Conservation (phyloP, 2,329 filamentous ascomycete species). For the Diaporthe destruens region DNA sequence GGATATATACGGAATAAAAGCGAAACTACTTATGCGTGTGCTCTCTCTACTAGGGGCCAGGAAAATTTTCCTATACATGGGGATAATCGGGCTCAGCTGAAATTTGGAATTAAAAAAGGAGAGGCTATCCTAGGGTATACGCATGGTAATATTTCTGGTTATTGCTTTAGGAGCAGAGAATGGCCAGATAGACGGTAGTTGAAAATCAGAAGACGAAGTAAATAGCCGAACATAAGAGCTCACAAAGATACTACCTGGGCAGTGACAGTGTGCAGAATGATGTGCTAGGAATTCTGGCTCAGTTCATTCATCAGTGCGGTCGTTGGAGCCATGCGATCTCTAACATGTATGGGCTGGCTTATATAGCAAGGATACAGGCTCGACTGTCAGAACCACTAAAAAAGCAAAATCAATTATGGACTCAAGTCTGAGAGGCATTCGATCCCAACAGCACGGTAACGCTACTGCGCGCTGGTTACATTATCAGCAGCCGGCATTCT, state of each 20-base stretch:
- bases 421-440: neutral
- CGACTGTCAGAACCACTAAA: neutral
- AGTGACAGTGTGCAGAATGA: neutral
- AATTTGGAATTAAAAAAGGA: no score
- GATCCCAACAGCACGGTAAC: slow-evolving; percentile 20
- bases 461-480: slow-evolving; percentile 22
- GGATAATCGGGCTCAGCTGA: no score
- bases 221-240: neutral
- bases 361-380: neutral
- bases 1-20: no score
- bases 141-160: neutral
- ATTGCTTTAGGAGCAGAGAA: no score
- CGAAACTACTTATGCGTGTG: no score
- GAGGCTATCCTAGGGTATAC: no score
- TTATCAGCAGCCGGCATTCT: slow-evolving; percentile 17
- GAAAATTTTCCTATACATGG: no score
- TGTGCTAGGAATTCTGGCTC: neutral
- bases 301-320: neutral
- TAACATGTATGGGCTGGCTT: no score
- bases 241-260: neutral
- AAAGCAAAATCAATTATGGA: neutral
- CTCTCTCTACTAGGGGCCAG: no score
- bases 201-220: no score
- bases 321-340: neutral
- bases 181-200: neutral